Conservation (phyloP, 805 yeast species). For the Wickerhamiella kurtzmanii region DNA sequence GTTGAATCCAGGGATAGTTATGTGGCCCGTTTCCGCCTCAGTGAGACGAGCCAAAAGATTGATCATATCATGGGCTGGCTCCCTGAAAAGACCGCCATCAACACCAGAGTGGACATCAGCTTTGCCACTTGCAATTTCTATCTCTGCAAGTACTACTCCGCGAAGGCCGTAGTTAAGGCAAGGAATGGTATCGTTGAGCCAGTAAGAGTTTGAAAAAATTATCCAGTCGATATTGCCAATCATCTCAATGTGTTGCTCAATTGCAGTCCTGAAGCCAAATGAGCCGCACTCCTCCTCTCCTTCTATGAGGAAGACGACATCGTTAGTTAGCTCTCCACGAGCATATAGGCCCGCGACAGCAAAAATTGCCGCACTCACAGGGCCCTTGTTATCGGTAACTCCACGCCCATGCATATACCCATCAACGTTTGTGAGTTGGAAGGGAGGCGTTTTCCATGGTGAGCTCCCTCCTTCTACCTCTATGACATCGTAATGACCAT, state of each 20-base stretch:
- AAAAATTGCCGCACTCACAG: slow-evolving; percentile 70
- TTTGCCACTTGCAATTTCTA: slow-evolving; percentile 53
- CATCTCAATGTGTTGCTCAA: slow-evolving; percentile 32
- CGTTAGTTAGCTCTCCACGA: slow-evolving; percentile 41
- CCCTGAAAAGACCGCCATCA: slow-evolving; percentile 82
- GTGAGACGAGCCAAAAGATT: slow-evolving; percentile 55
- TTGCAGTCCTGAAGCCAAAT: slow-evolving; percentile 61
- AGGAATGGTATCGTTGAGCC: slow-evolving; percentile 83
- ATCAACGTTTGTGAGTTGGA: slow-evolving; percentile 55
- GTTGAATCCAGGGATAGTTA: slow-evolving; percentile 56
- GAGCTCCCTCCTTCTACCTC: slow-evolving; percentile 44
- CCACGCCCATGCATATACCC: slow-evolving; percentile 89
- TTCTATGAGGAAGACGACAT: slow-evolving; percentile 73
- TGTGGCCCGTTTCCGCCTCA: slow-evolving; percentile 36
- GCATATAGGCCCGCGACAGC: slow-evolving; percentile 65
- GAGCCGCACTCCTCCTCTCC: slow-evolving; percentile 97
- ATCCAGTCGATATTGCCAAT: slow-evolving; percentile 83
- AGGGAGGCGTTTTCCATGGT: slow-evolving; percentile 70
- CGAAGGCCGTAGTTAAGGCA: slow-evolving; percentile 89
- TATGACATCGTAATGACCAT: slow-evolving; percentile 94
- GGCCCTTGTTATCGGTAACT: slow-evolving; percentile 91
- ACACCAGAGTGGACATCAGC: slow-evolving; percentile 95
- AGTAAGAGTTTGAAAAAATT: slow-evolving; percentile 76
- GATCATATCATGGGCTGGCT: slow-evolving; percentile 78
- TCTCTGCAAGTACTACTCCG: slow-evolving; percentile 75